Conservation (phyloP, 2,329 filamentous ascomycete species). For the Colletotrichum sublineola region DNA sequence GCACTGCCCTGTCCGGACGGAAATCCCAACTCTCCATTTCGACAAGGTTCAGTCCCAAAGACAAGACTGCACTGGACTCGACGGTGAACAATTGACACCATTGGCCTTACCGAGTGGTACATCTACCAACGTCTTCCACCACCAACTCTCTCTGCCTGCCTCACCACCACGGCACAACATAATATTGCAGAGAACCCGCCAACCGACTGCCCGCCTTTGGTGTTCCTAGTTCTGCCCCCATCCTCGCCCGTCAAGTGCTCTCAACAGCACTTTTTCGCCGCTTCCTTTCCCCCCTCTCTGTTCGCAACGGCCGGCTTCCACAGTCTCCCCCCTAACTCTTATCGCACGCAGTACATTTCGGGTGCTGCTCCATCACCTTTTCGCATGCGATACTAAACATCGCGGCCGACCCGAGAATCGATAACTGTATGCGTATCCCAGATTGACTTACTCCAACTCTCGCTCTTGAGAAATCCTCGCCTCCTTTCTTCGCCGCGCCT, state of each 20-base stretch:
- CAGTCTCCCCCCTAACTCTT: slow-evolving; percentile 25
- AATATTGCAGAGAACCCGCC: slow-evolving; percentile 26
- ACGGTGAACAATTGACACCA: slow-evolving; percentile 23
- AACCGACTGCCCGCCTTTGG: slow-evolving; percentile 33
- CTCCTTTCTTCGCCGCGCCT: slow-evolving; percentile 31
- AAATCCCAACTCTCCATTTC: slow-evolving; percentile 14
- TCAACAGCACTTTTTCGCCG: slow-evolving; percentile 34
- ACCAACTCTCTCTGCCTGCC: slow-evolving; percentile 12
- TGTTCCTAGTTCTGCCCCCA: slow-evolving; percentile 20
- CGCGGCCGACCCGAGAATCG: slow-evolving; percentile 27
- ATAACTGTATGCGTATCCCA: slow-evolving; percentile 28
- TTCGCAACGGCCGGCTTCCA: slow-evolving; percentile 35
- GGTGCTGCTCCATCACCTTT: slow-evolving; percentile 29
- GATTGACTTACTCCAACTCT: slow-evolving; percentile 4
- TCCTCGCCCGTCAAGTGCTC: slow-evolving; percentile 31
- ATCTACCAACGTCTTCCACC: slow-evolving; percentile 21
- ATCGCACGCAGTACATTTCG: slow-evolving; percentile 24
- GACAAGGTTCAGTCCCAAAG: slow-evolving; percentile 13
- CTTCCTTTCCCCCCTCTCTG: slow-evolving; percentile 31
- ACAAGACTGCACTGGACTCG: slow-evolving; percentile 17
- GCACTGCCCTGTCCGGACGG: slow-evolving; percentile 11
- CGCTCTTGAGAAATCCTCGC: slow-evolving; percentile 6
- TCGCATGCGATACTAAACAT: slow-evolving; percentile 33
- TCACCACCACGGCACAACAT: slow-evolving; percentile 21
- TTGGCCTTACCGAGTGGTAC: slow-evolving; percentile 19